phyloP scores from a whole-genome alignment of 805 yeast genomes.

The Cyberlindnera bimundalis region DNA sequence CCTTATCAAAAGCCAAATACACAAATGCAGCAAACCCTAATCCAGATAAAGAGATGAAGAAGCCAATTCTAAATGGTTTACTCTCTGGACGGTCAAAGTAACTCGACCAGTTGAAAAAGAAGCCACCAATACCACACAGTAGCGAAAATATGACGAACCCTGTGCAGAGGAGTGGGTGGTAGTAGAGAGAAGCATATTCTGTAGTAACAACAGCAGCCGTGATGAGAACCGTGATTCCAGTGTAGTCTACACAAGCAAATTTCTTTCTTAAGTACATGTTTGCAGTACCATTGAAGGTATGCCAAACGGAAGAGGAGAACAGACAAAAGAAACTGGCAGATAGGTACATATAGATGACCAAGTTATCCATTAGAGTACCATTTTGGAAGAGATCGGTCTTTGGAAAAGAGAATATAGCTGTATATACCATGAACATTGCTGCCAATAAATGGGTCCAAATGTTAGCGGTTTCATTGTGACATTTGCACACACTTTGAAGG shows the following conservation, averaged over 20 bases:
- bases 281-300: constrained; percentile 81
- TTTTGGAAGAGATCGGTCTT: constrained; percentile 45
- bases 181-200: constrained; percentile 73
- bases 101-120: constrained; percentile 87
- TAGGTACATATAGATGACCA: constrained; percentile 61
- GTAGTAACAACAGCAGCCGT: constrained; percentile 86
- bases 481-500: constrained; percentile 50
- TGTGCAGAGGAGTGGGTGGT: constrained; percentile 47
- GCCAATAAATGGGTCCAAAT: constrained; percentile 92
- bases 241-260: constrained; percentile 92
- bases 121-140: constrained; percentile 67
- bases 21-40: constrained; percentile 69
- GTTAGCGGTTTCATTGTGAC: constrained; percentile 88
- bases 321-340: constrained; percentile 75
- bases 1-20: constrained; percentile 52
- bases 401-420: constrained; percentile 65
- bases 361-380: constrained; percentile 38
- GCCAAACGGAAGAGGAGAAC: constrained; percentile 82
- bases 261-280: constrained; percentile 56
- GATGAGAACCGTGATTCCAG: constrained; percentile 88
- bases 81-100: constrained; percentile 85
- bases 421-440: constrained; percentile 49
- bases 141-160: constrained; percentile 59
- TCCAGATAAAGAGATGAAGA: constrained; percentile 73
- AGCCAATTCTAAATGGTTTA: constrained; percentile 71